Base-by-base conservation (phyloP, 257 asterid genomes). In the Lycium ferocissimum region DNA sequence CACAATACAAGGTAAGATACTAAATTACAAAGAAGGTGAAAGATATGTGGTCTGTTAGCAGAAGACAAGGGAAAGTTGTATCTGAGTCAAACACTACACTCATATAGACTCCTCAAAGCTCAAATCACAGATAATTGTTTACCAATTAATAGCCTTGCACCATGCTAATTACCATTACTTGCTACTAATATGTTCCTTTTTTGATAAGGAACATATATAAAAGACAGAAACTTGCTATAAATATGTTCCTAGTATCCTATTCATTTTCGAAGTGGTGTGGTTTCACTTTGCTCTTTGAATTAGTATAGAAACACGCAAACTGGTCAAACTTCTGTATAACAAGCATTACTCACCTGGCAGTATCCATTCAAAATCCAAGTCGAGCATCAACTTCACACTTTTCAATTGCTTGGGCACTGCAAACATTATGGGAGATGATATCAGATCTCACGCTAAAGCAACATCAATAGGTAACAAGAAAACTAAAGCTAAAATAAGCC, bases 321-420 rank as follows among this genome's bases (percentile, higher is more conserved):
- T 45, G 20, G 59, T 20, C 40, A 73, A 73, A 7, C 59, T 73
- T 4, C 40, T 47, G 51, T 73, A 73, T 22, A 47, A 47, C n/a
- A 73, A 73, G 20, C 38, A 79, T 75, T 26, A 49, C 85, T 89
- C 83, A 92, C 95, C 95, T 33, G 97, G 97, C 38, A 93, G 82
- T 83, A 93, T 92, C 97, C 97, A 93, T 85, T 92, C 93, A 87
- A 93, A 93, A 67, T 92, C 93, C 87, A 89, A 81, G 83, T 88
- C 90, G n/a, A 91, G 92, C 89, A 93, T 86, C 90, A 85, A 87
- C 76, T 87, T 85, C 54, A 93, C 93, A 75, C 93, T 92, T 57
- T 82, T 87, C 88, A 91, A 86, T 84, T 92, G 95, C 83, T 84
- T 69, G 17, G 92, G 43, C 66, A 91, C 95, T 93, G 92, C 47